Evolutionary conservation across 139 green algal genomes (phyloP), one percentile per base, ranked within the genome.

Genomic region (Closterium sp.): DNA sequence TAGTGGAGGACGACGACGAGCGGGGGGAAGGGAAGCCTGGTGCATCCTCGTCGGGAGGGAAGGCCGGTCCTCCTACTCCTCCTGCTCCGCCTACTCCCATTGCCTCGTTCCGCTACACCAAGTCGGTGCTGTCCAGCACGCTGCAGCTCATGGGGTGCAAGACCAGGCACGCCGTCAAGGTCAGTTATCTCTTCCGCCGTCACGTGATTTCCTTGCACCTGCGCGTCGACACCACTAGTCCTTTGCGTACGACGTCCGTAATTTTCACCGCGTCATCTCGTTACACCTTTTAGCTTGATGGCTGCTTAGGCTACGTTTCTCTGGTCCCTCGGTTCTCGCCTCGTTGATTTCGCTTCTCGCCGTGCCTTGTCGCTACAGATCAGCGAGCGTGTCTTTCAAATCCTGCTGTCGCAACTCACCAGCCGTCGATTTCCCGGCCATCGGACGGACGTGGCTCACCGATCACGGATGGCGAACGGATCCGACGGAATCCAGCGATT

Each of bases 61-160:
- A 76, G 55, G 55, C 0, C 55, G 55, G 16, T 64, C 38, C 9
- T 64, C 38, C 2, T 64, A 8, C 3, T 64, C 2, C 2, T 64
- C 38, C 38, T 64, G 9, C 38, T 0, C 38, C 38, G 38, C 2
- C 38, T 16, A 16, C 16, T 76, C 16, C 55, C 16, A 16, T 16
- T 76, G 55, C 55, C 16, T 1, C 55, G 55, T 16, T 76, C 16
- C 55, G 55, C 55, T 98, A 98, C 94, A 98, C 97, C 1, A 89
- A 93, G 30, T 95, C 96, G 76, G 85, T 92, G 25, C 89, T 98
- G 32, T 94, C 94, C 2, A 94, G 88, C 25, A 94, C 96, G n/a
- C 94, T 98, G 35, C 96, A 96, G 89, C 90, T 96, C 25, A 96
- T 97, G 92, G 97, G 97, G 7, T 97, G 95, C 93, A 98, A 98